phyloP scores from a whole-genome alignment of 2,329 filamentous ascomycete genomes.

The Plectosphaerella cucumerina region DNA sequence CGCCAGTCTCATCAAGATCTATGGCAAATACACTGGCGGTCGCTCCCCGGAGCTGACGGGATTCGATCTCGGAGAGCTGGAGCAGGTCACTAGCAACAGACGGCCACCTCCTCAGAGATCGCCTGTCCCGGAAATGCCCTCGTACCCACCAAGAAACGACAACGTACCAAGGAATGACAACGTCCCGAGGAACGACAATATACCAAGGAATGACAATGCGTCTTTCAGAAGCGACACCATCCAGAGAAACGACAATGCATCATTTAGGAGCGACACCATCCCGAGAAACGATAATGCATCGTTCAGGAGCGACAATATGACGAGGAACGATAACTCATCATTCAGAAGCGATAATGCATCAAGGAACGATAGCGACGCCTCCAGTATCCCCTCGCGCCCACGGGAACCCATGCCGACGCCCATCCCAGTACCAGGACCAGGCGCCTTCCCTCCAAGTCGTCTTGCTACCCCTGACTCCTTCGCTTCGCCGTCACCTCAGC shows the following conservation, averaged over 20 bases:
- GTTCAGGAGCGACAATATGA: constrained; percentile 11
- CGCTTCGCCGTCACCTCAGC: constrained; percentile 19
- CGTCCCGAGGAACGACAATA: constrained; percentile 12
- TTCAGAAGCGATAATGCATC: constrained; percentile 11
- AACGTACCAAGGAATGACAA: no score
- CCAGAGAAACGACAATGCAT: no score
- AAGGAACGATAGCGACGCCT: constrained; percentile 11
- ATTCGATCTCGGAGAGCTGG: constrained; percentile 76
- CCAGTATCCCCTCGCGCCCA: no score
- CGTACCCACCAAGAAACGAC: constrained; percentile 18
- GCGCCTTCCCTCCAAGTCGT: constrained; percentile 23
- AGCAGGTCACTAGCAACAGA: constrained; percentile 59
- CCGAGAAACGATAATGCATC: no score
- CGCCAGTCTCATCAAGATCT: constrained; percentile 92
- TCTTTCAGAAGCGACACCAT: constrained; percentile 11
- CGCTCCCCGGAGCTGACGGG: constrained; percentile 73
- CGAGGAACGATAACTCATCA: no score
- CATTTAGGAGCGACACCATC: constrained; percentile 11
- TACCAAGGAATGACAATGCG: no score
- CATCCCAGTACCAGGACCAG: constrained; percentile 27
- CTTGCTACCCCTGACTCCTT: constrained; percentile 14
- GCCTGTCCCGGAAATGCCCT: constrained; percentile 17
- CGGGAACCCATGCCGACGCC: no score
- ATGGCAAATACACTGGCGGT: constrained; percentile 90
- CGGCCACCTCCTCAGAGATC: constrained; percentile 24